Evolutionary conservation across 306 rosid species (phyloP).

Genomic region (Alnus rubra): DNA sequence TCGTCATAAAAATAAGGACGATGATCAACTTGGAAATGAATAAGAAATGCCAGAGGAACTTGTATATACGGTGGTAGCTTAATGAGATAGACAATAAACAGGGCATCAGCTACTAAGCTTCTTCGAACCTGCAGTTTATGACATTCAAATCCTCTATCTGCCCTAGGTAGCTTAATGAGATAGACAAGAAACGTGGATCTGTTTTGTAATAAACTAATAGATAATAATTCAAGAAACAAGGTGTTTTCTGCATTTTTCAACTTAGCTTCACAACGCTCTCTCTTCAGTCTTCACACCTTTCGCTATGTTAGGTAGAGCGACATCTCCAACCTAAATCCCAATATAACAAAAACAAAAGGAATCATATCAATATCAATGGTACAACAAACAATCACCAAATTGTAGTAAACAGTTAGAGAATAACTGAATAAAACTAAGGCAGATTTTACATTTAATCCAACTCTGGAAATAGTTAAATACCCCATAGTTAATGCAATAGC

Average conservation of each 20-base stretch:
- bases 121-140: neutral
- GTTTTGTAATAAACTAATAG: too few relatives aligned
- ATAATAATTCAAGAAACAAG: too few relatives aligned
- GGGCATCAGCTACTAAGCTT: neutral
- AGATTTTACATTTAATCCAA: too few relatives aligned
- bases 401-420: too few relatives aligned
- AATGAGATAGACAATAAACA: neutral
- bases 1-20: too few relatives aligned
- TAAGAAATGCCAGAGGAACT: neutral
- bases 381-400: too few relatives aligned
- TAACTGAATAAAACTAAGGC: too few relatives aligned
- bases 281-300: conserved; percentile 93
- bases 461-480: too few relatives aligned
- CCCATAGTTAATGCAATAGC: too few relatives aligned
- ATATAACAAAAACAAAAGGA: neutral
- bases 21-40: conserved; percentile 9
- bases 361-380: neutral
- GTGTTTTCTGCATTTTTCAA: conserved; percentile 38
- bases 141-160: neutral
- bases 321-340: conserved; percentile 59
- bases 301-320: conserved; percentile 60
- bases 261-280: conserved; percentile 87
- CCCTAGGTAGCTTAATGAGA: too few relatives aligned
- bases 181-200: too few relatives aligned
- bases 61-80: neutral